phyloP scores from a whole-genome alignment of 73 alveolate species.

The Stentor coeruleus region DNA sequence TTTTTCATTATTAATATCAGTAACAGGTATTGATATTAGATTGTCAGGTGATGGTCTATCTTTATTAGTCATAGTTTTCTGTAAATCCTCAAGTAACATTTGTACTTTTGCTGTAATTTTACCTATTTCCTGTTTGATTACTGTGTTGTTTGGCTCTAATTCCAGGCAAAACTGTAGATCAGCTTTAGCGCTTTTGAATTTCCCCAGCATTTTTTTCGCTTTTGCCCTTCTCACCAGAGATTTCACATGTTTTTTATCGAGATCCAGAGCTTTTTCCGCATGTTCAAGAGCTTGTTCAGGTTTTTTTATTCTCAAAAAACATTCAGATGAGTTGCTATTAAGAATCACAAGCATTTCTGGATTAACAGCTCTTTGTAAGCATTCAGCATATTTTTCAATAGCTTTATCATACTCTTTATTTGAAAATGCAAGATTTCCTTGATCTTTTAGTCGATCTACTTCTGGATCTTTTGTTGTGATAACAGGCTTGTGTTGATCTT shows the following conservation, averaged over 20 bases:
- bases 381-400: slow-evolving; percentile 45
- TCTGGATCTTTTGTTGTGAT: background rate
- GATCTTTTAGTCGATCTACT: slow-evolving; percentile 31
- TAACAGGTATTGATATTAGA: background rate
- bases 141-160: slow-evolving; percentile 31
- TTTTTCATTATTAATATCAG: background rate
- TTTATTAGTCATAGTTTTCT: background rate
- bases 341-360: slow-evolving; percentile 39
- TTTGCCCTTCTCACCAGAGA: slow-evolving; percentile 50
- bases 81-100: background rate
- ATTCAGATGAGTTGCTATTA: slow-evolving; percentile 43
- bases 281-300: slow-evolving; percentile 36
- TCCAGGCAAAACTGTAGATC: slow-evolving; percentile 29
- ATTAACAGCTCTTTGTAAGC: slow-evolving; percentile 35
- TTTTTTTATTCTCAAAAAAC: slow-evolving; percentile 37
- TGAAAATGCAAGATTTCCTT: slow-evolving; percentile 46
- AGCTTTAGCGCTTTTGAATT: slow-evolving; percentile 37
- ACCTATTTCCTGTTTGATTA: slow-evolving; percentile 31
- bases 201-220: slow-evolving; percentile 37
- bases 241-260: slow-evolving; percentile 45
- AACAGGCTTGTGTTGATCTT: too few relatives aligned
- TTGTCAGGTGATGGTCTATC: background rate
- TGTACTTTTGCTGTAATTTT: slow-evolving; percentile 31
- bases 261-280: slow-evolving; percentile 40
- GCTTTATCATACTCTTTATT: slow-evolving; percentile 49